Base-by-base conservation (phyloP, 2,329 filamentous ascomycete species). In the Fusarium sp. region DNA sequence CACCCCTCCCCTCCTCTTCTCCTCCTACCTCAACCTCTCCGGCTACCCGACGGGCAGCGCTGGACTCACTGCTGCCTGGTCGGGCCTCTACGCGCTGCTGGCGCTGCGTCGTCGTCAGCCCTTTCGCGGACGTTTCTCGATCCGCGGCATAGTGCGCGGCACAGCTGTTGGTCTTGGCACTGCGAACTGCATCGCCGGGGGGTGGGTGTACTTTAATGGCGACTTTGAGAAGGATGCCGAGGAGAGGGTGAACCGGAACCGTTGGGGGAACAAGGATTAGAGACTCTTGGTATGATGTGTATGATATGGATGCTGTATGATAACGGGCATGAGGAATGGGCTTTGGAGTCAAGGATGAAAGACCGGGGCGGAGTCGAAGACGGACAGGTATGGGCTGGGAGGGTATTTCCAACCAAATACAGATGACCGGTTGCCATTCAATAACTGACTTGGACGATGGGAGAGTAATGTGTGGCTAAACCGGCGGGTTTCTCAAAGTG, bases 1-100 rank as follows among this genome's bases (percentile, higher is more conserved):
- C 78, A 81, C 84, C n/a, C 87, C 87, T 27, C 83, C 88, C 30
- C 85, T 91, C 35, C 81, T 90, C 66, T 89, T 91, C 81, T 84
- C 86, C 64, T 87, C 85, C 79, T 91, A 91, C 82, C 85, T 90
- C 77, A 90, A 90, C 80, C 85, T 91, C 8, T 88, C 89, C 23
- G 89, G 89, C 68, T 90, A 88, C 82, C 86, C 86, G 70, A 89
- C 87, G 61, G 89, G 89, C 78, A 85, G 85, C 66, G 89, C 89
- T 3, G 89, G 88, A 60, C 82, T 91, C 66, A 85, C 87, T 0
- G 87, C 87, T 62, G 88, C 89, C 18, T 88, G 88, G 82, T 89
- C 87, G 52, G 89, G 89, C 34, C 83, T 90, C 18, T 91, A 91
- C 79, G 86, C 87, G 5, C 81, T 91, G 41, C 82, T 91, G 59